phyloP scores from a whole-genome alignment of 805 yeast species.

The Candida parachauliodes region DNA sequence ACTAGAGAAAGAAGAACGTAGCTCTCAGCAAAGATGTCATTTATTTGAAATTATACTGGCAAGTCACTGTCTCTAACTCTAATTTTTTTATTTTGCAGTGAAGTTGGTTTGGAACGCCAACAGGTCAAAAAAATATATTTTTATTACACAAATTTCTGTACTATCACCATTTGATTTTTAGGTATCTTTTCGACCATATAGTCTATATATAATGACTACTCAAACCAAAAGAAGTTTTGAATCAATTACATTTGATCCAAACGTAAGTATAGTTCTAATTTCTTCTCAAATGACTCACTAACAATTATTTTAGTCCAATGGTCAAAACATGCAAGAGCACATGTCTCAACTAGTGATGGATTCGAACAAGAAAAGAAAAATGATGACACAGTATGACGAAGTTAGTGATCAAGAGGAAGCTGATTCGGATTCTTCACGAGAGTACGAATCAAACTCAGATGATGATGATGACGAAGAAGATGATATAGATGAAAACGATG shows the following conservation, averaged over 20 bases:
- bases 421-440: not conserved
- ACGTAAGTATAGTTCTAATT: not conserved
- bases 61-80: no score
- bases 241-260: conserved; percentile 1
- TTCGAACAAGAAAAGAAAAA: conserved; percentile 3
- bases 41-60: no score
- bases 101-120: no score
- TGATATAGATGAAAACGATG: conserved; percentile 7
- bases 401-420: conserved; percentile 1
- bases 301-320: not conserved
- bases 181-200: no score
- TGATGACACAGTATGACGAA: conserved; percentile 3
- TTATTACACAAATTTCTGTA: not conserved
- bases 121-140: no score
- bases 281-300: not conserved
- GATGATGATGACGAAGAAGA: conserved; percentile 1
- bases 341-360: conserved; percentile 3
- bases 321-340: conserved; percentile 3
- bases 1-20: no score
- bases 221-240: conserved; percentile 2
- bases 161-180: not conserved
- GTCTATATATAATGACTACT: no score
- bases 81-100: no score
- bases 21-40: no score
- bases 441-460: conserved; percentile 4